Conservation (phyloP, 1,284 basidiomycete genomes). For the Takashimella koratensis region DNA sequence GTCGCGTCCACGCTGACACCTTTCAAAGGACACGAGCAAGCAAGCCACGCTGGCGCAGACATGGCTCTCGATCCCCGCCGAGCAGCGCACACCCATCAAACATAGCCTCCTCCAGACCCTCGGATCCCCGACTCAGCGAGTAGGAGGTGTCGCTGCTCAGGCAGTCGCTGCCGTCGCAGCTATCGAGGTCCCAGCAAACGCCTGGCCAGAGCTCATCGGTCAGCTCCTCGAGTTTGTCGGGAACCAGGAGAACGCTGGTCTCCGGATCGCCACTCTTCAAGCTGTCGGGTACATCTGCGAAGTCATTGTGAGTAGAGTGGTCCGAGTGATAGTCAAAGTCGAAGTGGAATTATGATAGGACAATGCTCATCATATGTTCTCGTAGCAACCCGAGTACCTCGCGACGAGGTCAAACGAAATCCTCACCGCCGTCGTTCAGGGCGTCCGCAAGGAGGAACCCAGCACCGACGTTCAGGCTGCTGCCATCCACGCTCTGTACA, state of each 20-base stretch:
- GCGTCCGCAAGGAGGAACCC: slow-evolving; percentile 92
- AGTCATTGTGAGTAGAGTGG: slow-evolving; percentile 70
- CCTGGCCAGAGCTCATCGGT: slow-evolving; percentile 89
- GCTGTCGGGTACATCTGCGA: slow-evolving; percentile 98
- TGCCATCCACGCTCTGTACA: slow-evolving; percentile 87
- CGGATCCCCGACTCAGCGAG: slow-evolving; percentile 66
- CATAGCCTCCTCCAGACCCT: slow-evolving; percentile 79
- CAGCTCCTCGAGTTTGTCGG: slow-evolving; percentile 83
- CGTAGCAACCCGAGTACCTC: slow-evolving; percentile 84
- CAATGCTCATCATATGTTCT: not conserved
- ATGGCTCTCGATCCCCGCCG: slow-evolving; percentile 73
- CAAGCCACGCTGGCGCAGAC: slow-evolving; percentile 71
- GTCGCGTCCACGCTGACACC: slow-evolving; percentile 10
- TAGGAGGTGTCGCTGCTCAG: slow-evolving; percentile 84
- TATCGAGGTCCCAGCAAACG: slow-evolving; percentile 80
- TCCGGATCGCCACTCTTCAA: slow-evolving; percentile 86
- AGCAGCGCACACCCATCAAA: slow-evolving; percentile 78
- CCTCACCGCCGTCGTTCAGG: slow-evolving; percentile 96
- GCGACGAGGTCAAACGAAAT: slow-evolving; percentile 92
- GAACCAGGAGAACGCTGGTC: slow-evolving; percentile 67
- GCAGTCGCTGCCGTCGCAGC: slow-evolving; percentile 90
- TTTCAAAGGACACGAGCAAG: slow-evolving; percentile 66
- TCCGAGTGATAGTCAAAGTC: too few relatives aligned
- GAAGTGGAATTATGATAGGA: too few relatives aligned
- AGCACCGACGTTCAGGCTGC: slow-evolving; percentile 93